Conservation (phyloP, 106 monocot genomes). For the Vanilla planifolia region DNA sequence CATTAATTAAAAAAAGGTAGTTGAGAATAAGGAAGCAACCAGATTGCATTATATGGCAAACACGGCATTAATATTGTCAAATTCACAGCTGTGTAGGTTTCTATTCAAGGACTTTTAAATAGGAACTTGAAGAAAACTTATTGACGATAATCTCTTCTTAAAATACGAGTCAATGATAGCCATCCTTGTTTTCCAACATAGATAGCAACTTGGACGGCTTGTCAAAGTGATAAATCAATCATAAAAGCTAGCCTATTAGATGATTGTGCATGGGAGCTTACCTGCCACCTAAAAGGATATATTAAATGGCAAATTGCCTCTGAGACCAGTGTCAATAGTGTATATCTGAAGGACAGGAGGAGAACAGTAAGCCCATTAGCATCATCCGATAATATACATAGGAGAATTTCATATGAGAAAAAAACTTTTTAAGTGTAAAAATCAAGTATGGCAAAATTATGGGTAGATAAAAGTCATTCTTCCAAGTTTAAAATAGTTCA, state of each 20-base stretch:
- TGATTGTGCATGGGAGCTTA: slow-evolving; percentile 15
- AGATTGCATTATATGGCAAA: not conserved
- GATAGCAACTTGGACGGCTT: too few species aligned
- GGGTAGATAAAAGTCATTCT: not conserved
- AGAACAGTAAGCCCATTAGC: not conserved
- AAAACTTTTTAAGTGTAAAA: not conserved
- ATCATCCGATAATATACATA: not conserved
- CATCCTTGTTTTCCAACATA: too few species aligned
- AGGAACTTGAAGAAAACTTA: too few species aligned
- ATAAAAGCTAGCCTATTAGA: too few species aligned
- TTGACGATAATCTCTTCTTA: too few species aligned
- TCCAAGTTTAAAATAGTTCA: not conserved
- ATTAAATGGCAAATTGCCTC: slow-evolving; percentile 98
- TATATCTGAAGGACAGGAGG: slow-evolving; percentile 50
- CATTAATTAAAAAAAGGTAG: too few species aligned
- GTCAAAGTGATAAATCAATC: too few species aligned
- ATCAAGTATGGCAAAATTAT: not conserved
- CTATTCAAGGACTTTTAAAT: too few species aligned
- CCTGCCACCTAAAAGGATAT: slow-evolving; percentile 98
- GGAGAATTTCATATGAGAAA: not conserved
- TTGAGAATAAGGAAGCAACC: too few species aligned
- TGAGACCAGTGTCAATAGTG: slow-evolving; percentile 86
- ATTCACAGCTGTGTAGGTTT: too few species aligned
- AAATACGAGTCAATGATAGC: too few species aligned
- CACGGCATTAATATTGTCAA: too few species aligned